phyloP scores from a whole-genome alignment of 768 basidiomycete genomes.

The Trametes elegans region DNA sequence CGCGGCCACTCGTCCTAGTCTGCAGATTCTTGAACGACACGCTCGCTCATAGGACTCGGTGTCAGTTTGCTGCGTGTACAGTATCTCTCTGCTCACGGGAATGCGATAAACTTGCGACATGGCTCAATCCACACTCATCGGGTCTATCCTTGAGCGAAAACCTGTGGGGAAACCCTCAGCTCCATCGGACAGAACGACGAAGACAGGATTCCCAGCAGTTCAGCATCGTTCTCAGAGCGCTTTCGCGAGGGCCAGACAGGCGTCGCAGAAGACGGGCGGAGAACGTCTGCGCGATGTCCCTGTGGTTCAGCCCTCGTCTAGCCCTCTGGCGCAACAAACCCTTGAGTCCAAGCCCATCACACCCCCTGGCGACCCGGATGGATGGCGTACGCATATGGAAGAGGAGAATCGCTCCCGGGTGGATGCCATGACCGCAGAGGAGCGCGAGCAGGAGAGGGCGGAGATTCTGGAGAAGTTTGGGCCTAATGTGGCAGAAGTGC shows the following conservation, averaged over 20 bases:
- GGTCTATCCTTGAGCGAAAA: conserved; percentile 47
- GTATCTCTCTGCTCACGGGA: background rate
- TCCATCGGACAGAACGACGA: conserved; percentile 23
- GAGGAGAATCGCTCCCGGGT: conserved; percentile 65
- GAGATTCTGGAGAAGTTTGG: conserved; percentile 77
- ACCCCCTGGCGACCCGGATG: conserved; percentile 8
- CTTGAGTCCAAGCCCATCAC: background rate
- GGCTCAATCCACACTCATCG: conserved; percentile 33
- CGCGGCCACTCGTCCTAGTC: too few species aligned
- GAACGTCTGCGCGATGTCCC: conserved; percentile 19
- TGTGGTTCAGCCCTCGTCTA: conserved; percentile 21
- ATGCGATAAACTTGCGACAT: conserved; percentile 1
- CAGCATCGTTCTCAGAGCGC: conserved; percentile 42
- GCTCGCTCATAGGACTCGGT: too few species aligned
- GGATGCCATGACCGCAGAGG: conserved; percentile 66
- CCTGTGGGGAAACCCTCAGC: conserved; percentile 24
- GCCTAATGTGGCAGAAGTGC: conserved; percentile 55
- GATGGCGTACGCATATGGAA: conserved; percentile 58
- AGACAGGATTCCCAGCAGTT: conserved; percentile 39
- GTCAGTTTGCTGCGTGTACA: too few species aligned
- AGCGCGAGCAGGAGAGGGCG: conserved; percentile 60
- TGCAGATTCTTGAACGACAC: background rate
- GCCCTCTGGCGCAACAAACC: background rate
- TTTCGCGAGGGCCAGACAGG: conserved; percentile 34
- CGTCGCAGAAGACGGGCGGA: conserved; percentile 14